These are phyloP conservation scores for Zoysia pacifica DNA, from an alignment of 176 grass and related monocot species.

Conservation along the genomic window DNA sequence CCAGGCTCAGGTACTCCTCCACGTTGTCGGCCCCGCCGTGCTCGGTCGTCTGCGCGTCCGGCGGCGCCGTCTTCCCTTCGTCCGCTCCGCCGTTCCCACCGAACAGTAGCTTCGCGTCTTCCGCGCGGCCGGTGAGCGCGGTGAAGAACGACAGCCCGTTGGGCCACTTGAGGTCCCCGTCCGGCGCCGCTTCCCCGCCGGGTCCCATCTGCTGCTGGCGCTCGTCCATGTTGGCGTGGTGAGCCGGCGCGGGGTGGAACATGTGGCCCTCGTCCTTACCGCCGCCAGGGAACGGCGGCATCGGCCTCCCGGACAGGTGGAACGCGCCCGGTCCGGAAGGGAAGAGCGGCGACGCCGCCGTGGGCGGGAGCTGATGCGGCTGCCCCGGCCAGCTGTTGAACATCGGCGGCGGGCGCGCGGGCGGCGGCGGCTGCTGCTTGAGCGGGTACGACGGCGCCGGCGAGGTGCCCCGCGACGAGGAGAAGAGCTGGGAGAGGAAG, in stretches of 20 bases:
- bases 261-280: conserved; percentile 50
- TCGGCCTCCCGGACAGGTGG: conserved; percentile 37
- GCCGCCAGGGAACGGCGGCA: conserved; percentile 29
- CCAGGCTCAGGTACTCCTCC: conserved; percentile 83
- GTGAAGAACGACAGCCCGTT: conserved; percentile 97
- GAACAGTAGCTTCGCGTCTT: conserved; percentile 82
- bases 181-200: conserved; percentile 34
- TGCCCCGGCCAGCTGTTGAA: conserved; percentile 55
- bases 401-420: conserved; percentile 43
- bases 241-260: conserved; percentile 55
- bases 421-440: conserved; percentile 56
- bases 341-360: conserved; percentile 45
- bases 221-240: conserved; percentile 64
- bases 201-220: conserved; percentile 29
- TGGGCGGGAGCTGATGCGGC: conserved; percentile 37
- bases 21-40: conserved; percentile 54
- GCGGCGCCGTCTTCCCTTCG: conserved; percentile 16
- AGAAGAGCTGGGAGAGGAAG: conserved; percentile 99
- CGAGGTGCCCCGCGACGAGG: conserved; percentile 65
- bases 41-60: conserved; percentile 39
- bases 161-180: conserved; percentile 83
- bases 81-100: conserved; percentile 25
- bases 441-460: conserved; percentile 59
- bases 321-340: conserved; percentile 43
- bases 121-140: conserved; percentile 75